These are phyloP conservation scores for Aspergillus caelatus DNA, from an alignment of 2,329 filamentous ascomycete species.

Conservation along the genomic window DNA sequence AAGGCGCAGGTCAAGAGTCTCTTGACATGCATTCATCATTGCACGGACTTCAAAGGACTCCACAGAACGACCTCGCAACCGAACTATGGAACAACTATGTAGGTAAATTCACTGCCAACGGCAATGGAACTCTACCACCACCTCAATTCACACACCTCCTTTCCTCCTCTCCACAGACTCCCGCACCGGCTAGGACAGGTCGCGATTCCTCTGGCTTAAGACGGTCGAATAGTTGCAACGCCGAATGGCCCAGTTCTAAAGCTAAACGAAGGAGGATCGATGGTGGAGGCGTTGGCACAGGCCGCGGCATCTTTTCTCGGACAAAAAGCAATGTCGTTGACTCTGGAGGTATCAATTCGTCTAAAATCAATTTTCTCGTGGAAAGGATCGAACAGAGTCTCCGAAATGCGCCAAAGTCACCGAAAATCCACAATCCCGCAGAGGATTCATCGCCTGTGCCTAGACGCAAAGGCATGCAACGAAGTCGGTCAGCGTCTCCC, in stretches of 20 bases:
- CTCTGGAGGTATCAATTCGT: slow-evolving; percentile 44
- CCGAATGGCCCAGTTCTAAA: slow-evolving; percentile 66
- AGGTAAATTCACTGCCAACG: slow-evolving; percentile 51
- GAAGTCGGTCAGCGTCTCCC: slow-evolving; percentile 38
- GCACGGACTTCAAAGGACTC: slow-evolving; percentile 64
- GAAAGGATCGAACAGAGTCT: slow-evolving; percentile 64
- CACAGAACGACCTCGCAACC: slow-evolving; percentile 70
- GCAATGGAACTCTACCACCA: slow-evolving; percentile 53
- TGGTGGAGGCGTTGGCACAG: slow-evolving; percentile 48
- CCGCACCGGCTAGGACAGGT: slow-evolving; percentile 47
- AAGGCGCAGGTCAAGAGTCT: slow-evolving; percentile 42
- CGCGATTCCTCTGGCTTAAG: slow-evolving; percentile 57
- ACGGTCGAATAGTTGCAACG: slow-evolving; percentile 69
- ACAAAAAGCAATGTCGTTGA: slow-evolving; percentile 44
- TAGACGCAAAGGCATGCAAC: slow-evolving; percentile 32
- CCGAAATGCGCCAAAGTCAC: slow-evolving; percentile 30
- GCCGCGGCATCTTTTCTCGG: slow-evolving; percentile 49
- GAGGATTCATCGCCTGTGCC: slow-evolving; percentile 50
- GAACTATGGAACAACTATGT: slow-evolving; percentile 80
- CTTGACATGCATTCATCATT: slow-evolving; percentile 63
- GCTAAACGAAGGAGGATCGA: slow-evolving; percentile 66
- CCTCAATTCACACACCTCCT: slow-evolving; percentile 67
- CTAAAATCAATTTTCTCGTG: slow-evolving; percentile 60
- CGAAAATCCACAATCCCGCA: slow-evolving; percentile 29
- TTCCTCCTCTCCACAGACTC: slow-evolving; percentile 71